Base-by-base conservation (phyloP, 305 asterid species). In the Solanum hybrid region DNA sequence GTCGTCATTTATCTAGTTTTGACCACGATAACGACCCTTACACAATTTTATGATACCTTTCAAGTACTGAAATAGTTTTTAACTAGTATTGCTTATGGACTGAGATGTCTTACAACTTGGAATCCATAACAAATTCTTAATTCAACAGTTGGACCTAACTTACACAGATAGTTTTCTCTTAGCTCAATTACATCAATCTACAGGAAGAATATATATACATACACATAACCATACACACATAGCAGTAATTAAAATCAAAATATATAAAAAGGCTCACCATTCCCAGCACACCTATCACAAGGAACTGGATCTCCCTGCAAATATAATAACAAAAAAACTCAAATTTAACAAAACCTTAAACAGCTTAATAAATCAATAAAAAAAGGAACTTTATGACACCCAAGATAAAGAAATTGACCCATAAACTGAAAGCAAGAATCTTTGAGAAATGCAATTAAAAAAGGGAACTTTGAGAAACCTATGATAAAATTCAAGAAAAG, bases 291-390 rank as follows among this genome's bases (percentile, higher is more conserved):
- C 90, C 95, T 94, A 71, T 94, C 95, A 92, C 98, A 96, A 22
- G 99, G 93, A 87, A 96, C 95, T 86, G 99, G 98, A 93, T 96
- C 99, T 89, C 99, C 98, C 98, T 97, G 93, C 93, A 95, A 75
- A 88, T 10, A 90, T 17, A 84, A 46, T 51, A 51, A 29, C 29
- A 51, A 31, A 84, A 10, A 51, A 6, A 56, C 69, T 56, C 31
- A 84, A 84, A 38, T 6, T 84, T 6, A 84, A 51, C 29, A 20
- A 84, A 84, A 56, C 31, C 42, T 51, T 2, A 5, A 38, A 24
- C n/a, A 79, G 22, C 64, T 37, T 37, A 13, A 22, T 9, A 81
- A 40, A 82, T 0, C 24, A 14, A 46, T 46, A 17, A 46, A 46
- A 82, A 82, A 7, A 0, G 29, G 29, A 82, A 46, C 73, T 46